These are phyloP conservation scores for Neonectria coccinea DNA, from an alignment of 2,329 filamentous ascomycete genomes.

Conservation along the genomic window DNA sequence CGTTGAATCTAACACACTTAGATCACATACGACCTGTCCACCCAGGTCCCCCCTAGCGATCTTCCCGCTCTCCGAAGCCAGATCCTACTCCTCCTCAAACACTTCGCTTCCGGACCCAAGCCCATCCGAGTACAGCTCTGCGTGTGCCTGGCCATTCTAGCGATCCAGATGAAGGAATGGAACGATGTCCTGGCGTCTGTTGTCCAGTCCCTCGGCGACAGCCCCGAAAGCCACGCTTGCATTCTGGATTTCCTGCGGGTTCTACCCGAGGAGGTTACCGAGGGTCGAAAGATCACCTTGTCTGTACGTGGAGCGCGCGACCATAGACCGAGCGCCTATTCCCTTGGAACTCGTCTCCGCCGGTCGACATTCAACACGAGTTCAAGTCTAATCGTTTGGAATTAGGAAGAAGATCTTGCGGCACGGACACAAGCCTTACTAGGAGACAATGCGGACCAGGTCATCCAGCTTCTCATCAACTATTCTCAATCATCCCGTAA, in stretches of 20 bases:
- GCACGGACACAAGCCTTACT: slow-evolving; percentile 89
- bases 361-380: slow-evolving; percentile 51
- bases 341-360: slow-evolving; percentile 50
- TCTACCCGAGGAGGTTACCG: slow-evolving; percentile 97
- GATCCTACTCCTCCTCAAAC: slow-evolving; percentile 82
- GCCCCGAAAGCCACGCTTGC: slow-evolving; percentile 83
- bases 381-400: slow-evolving; percentile 56
- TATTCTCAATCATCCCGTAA: slow-evolving; percentile 93
- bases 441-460: slow-evolving; percentile 89
- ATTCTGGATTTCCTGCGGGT: slow-evolving; percentile 97
- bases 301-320: slow-evolving; percentile 86
- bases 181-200: slow-evolving; percentile 90
- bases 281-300: slow-evolving; percentile 99
- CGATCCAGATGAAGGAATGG: slow-evolving; percentile 96
- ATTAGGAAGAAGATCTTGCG: slow-evolving; percentile 93
- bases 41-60: slow-evolving; percentile 83
- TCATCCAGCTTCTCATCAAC: slow-evolving; percentile 86
- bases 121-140: slow-evolving; percentile 91
- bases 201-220: slow-evolving; percentile 80
- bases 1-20: slow-evolving; percentile 52
- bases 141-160: slow-evolving; percentile 92
- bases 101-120: slow-evolving; percentile 84
- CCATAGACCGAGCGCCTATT: slow-evolving; percentile 56
- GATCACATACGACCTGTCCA: slow-evolving; percentile 93
- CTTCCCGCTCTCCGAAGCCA: slow-evolving; percentile 84